Evolutionary conservation across 2,329 filamentous ascomycete genomes (phyloP), one percentile per base, ranked within the genome.

Genomic region (Xylaria polymorpha): DNA sequence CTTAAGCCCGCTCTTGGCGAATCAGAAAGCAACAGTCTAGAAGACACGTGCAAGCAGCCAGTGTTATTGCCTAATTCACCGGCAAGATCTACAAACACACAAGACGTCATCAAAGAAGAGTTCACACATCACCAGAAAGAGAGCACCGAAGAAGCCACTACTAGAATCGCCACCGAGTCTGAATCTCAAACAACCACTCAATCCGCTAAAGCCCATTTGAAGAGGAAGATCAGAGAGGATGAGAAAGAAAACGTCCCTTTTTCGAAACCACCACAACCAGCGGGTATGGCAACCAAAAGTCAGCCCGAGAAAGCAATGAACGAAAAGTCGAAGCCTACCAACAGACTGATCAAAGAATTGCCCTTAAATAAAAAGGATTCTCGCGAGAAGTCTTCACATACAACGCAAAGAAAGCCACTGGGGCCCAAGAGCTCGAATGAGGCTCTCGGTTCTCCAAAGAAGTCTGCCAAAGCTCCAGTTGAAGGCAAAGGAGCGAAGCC

Each of bases 341-440:
- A 61, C 15, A 84, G 82, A 75, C 82, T 80, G 12, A 78, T 85
- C 59, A 88, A 86, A 69, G 83, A 86, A 48, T 74, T 85, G 6
- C 76, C 84, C 6, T 77, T 75, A 41, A 78, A 80, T 62, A 81
- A 80, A 63, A 84, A 81, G 64, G 84, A 85, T n/a, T 73, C 73
- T 3, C 78, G 78, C 60, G 79, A 81, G 55, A 79, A 75, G 55
- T 70, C 76, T 9, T 66, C 70, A 1, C 55, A 46, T 48, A 66
- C 71, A n/a, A 68, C 74, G 1, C 71, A 77, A 43, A 83, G 87
- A 59, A 86, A 83, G 66, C 85, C 87, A 1, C 79, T 90, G 12
- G 80, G 83, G 8, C 81, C 82, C 55, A 91, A 91, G 79, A 91
- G 82, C 78, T 85, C 86, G 18, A 90, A 90, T 74, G 83, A 88